Base-by-base conservation (phyloP, 805 yeast species). In the Wickerhamomyces chaumierensis region DNA sequence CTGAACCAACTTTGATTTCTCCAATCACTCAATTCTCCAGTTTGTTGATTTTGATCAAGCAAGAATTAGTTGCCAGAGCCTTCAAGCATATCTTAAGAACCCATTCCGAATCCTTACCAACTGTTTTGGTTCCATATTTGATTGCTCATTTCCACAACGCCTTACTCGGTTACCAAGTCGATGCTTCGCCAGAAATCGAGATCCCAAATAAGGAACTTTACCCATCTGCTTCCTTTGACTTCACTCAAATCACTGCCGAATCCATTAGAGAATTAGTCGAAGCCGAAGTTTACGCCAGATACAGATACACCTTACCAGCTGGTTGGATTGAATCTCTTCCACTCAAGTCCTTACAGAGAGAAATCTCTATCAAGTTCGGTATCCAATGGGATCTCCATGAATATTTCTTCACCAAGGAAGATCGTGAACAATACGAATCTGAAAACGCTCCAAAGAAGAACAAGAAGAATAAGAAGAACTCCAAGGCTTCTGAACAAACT, bases 61-160 rank as follows among this genome's bases (percentile, higher is more conserved):
- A 52, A 42, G 97, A 88, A 60, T 79, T 88, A 65, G 58, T 88
- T 49, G 73, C 90, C 18, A 79, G 98, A 62, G 74, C 84, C 20
- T 59, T 74, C 36, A 90, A 90, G 63, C 94, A 86, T 51, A 56
- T 79, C 34, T 61, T 88, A 50, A 76, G 86, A 53, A 55, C 58
- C 3, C 53, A 58, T 20, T 56, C 79, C 31, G 48, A 47, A 5
- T 39, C 48, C 1, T 52, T 78, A 15, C 85, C 92, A 15, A 39
- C 70, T 11, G 58, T 67, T 33, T 62, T 81, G 42, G 68, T 72
- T 39, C 73, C 90, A 3, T 59, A 69, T 36, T 69, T 81, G 23
- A 72, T 84, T 40, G 63, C 81, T 11, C 88, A 78, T 49, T 69
- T 81, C 56, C 80, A 82, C 60, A 84, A 85, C 59, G 67, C 75